Percentiles rank a stretch among this genome's conserved stretches.
Evolutionary conservation across 2,329 filamentous ascomycete genomes (phyloP).

Genomic region (Ramularia endophylla): DNA sequence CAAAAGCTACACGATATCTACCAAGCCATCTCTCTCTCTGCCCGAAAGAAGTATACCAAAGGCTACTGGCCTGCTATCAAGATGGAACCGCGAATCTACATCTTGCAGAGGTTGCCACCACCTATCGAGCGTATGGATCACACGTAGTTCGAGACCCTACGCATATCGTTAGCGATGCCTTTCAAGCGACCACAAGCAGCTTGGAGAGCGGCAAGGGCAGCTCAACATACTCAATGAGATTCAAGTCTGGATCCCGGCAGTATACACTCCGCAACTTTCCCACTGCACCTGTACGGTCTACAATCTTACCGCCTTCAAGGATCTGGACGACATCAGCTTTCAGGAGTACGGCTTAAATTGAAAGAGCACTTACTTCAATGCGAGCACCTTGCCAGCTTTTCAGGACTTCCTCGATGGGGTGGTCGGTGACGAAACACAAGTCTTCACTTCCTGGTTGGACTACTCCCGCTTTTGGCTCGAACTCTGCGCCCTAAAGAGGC

Average conservation of each 20-base stretch:
- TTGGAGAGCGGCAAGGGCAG: not conserved
- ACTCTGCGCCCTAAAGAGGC: constrained; percentile 47
- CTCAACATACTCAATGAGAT: constrained; percentile 54
- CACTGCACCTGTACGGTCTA: constrained; percentile 51
- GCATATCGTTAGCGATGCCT: not conserved
- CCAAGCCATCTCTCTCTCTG: constrained; percentile 8
- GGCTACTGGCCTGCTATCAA: constrained; percentile 52
- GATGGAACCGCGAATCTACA: constrained; percentile 49
- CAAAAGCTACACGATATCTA: constrained; percentile 14
- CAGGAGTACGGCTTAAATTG: constrained; percentile 8
- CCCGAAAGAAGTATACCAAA: constrained; percentile 31
- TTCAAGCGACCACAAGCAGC: no score
- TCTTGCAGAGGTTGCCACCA: constrained; percentile 37
- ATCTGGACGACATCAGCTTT: constrained; percentile 21
- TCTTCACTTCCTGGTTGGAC: constrained; percentile 54
- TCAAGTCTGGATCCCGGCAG: constrained; percentile 56
- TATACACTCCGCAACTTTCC: constrained; percentile 54
- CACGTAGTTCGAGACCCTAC: constrained; percentile 28
- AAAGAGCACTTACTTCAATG: constrained; percentile 37
- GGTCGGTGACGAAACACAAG: constrained; percentile 53
- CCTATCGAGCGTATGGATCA: constrained; percentile 10
- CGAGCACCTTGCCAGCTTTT: constrained; percentile 37
- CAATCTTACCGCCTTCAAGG: constrained; percentile 45
- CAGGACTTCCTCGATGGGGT: constrained; percentile 45
- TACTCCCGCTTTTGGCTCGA: constrained; percentile 52